phyloP scores from a whole-genome alignment of 805 yeast genomes.

The Metschnikowia lochheadii region DNA sequence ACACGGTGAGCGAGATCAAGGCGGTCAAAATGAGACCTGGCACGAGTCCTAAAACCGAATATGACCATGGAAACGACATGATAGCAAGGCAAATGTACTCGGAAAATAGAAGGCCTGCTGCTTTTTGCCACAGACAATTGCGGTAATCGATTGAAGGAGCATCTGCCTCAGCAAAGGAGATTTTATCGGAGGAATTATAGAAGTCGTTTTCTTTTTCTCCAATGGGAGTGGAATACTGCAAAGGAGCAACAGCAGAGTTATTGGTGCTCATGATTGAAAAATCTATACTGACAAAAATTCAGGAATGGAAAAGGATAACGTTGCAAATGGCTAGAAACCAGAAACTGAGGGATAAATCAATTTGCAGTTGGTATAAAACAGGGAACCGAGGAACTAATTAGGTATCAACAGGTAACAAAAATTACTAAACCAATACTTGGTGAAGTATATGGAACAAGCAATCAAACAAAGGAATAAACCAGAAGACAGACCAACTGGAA shows the following conservation, averaged over 20 bases:
- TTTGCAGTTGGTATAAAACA: too few relatives aligned
- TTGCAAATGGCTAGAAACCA: too few relatives aligned
- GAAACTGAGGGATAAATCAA: too few relatives aligned
- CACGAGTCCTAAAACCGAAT: slow-evolving; percentile 53
- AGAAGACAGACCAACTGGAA: too few relatives aligned
- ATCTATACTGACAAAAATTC: too few relatives aligned
- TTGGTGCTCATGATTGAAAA: background rate
- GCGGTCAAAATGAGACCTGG: slow-evolving; percentile 55
- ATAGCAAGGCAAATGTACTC: slow-evolving; percentile 61
- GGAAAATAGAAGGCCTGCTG: slow-evolving; percentile 56
- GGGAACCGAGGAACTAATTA: too few relatives aligned
- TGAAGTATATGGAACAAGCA: too few relatives aligned
- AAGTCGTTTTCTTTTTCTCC: slow-evolving; percentile 1
- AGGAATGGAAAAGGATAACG: too few relatives aligned
- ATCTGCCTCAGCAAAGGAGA: slow-evolving; percentile 5
- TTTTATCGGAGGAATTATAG: slow-evolving; percentile 5
- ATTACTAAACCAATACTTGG: too few relatives aligned
- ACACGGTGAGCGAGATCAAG: slow-evolving; percentile 46
- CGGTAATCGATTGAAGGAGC: slow-evolving; percentile 40
- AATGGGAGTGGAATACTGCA: background rate
- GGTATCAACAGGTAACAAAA: too few relatives aligned
- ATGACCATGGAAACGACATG: slow-evolving; percentile 66
- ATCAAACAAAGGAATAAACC: too few relatives aligned
- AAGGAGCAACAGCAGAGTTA: background rate
- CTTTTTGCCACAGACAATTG: slow-evolving; percentile 54